Evolutionary conservation across 2,329 filamentous ascomycete genomes (phyloP).

Genomic region (Lachnellula subtilissima): DNA sequence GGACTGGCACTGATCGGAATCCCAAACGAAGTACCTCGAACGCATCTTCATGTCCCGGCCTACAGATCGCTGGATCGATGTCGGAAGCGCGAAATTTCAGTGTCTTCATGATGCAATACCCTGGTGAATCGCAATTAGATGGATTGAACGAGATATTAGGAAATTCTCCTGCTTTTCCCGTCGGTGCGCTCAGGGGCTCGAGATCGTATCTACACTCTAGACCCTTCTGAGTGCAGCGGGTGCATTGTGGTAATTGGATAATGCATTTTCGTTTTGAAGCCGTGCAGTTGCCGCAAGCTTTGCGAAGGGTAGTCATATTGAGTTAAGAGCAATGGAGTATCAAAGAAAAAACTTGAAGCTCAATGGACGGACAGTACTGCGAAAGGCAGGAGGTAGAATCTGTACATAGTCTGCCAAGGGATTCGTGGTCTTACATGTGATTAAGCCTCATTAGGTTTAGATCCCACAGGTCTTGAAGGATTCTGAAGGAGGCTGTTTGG

Average conservation of each 20-base stretch:
- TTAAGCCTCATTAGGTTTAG: slow-evolving; percentile 7
- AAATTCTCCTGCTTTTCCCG: background rate
- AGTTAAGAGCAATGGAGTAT: background rate
- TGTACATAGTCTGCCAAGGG: background rate
- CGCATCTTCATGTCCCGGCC: slow-evolving; percentile 1
- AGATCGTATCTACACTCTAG: slow-evolving; percentile 8
- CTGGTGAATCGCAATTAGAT: background rate
- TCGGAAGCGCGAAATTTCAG: background rate
- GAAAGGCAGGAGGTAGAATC: background rate
- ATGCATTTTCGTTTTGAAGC: slow-evolving; percentile 8
- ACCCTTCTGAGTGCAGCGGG: slow-evolving; percentile 5
- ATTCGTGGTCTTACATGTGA: background rate
- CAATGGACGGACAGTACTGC: background rate
- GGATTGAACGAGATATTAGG: background rate
- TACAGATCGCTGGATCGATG: slow-evolving; percentile 6
- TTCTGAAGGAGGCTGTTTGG: no score
- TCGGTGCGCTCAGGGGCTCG: slow-evolving; percentile 1
- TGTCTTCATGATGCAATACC: slow-evolving; percentile 6
- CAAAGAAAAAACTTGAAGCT: background rate
- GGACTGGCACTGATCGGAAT: slow-evolving; percentile 2
- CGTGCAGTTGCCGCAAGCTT: slow-evolving; percentile 9
- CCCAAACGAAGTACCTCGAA: slow-evolving; percentile 4
- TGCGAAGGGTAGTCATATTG: slow-evolving; percentile 5
- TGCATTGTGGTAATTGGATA: slow-evolving; percentile 5
- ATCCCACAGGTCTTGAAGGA: slow-evolving; percentile 2